Evolutionary conservation across 2,329 filamentous ascomycete species (phyloP), one percentile per base, ranked within the genome.

Genomic region (Calonectria henricotiae): DNA sequence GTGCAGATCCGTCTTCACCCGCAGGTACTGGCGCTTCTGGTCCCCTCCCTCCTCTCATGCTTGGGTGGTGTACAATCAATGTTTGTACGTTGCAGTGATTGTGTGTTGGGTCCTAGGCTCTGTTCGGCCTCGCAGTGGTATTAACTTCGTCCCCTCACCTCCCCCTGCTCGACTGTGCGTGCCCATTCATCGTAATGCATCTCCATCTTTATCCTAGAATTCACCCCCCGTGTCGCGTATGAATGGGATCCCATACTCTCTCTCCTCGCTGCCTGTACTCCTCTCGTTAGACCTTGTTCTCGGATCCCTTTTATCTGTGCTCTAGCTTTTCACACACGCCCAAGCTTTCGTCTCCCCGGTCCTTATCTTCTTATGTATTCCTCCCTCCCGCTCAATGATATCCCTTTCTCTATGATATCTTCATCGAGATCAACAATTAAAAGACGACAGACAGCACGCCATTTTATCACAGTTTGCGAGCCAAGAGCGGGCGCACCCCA

Each of bases 1-100:
- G 62, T 67, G 67, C 58, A 65, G 64, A 67, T 72, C 70, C 67
- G 64, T 70, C 63, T 72, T 72, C 63, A 43, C 67, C 67, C 70
- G 67, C 54, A n/a, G 60, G 54, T 64, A 64, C 49, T 12, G 5
- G 51, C 35, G 51, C 44, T 25, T 17, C 44, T 44, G 41, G 55
- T 62, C 23, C 58, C 46, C 65, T 62, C 54, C 30, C 17, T 23
- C 41, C 51, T 13, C 25, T 44, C 51, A 47, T 25, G 41, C 62
- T 1, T 32, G 15, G 47, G 44, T 54, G 35, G 35, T 47, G 43
- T 37, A 60, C 55, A 43, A 20, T 39, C 27, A 30, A 27, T 51
- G 35, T 23, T 47, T 61, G 54, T 60, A 61, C 35, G 20, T 61
- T 32, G 58, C 35, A 55, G 47, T 47, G 46, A 46, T 49, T 46